Conservation (phyloP, 805 yeast genomes). For the Starmera caribaea region DNA sequence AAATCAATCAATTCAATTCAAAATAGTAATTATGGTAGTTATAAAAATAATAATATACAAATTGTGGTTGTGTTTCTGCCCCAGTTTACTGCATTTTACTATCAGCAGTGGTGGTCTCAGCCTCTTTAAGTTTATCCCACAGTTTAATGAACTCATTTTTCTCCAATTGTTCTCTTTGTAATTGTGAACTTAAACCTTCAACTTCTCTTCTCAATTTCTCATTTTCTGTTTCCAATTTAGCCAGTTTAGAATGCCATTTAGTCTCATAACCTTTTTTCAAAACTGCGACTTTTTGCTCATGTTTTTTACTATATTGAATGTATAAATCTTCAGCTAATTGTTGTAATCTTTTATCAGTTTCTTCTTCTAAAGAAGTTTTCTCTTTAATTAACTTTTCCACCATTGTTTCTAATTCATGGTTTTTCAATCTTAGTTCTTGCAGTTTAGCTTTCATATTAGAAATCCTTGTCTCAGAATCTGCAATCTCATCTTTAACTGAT, state of each 20-base stretch:
- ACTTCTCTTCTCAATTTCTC: slow-evolving; percentile 40
- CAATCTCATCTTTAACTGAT: slow-evolving; percentile 14
- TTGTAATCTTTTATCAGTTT: slow-evolving; percentile 44
- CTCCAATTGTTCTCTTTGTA: slow-evolving; percentile 44
- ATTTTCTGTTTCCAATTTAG: slow-evolving; percentile 31
- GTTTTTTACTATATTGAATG: slow-evolving; percentile 67
- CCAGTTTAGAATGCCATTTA: slow-evolving; percentile 38
- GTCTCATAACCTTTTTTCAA: slow-evolving; percentile 50
- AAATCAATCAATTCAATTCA: no score
- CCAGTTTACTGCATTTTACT: no score
- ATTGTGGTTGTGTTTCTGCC: no score
- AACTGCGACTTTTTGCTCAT: slow-evolving; percentile 58
- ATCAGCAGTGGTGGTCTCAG: slow-evolving; percentile 2
- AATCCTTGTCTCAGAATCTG: slow-evolving; percentile 16
- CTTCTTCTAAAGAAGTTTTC: slow-evolving; percentile 30
- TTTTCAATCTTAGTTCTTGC: slow-evolving; percentile 11
- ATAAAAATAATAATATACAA: no score
- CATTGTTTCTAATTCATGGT: slow-evolving; percentile 15
- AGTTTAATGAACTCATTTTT: slow-evolving; percentile 46
- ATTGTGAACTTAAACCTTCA: slow-evolving; percentile 37
- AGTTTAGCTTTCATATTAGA: slow-evolving; percentile 10
- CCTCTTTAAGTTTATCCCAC: slow-evolving; percentile 27
- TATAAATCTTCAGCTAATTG: slow-evolving; percentile 63
- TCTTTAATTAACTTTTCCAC: slow-evolving; percentile 24
- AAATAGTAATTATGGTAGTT: no score